A percentile compares a stretch with the other conserved stretches of the same genome.
phyloP scores from a whole-genome alignment of 805 yeast species.

The Yarrowia yakushimensis region DNA sequence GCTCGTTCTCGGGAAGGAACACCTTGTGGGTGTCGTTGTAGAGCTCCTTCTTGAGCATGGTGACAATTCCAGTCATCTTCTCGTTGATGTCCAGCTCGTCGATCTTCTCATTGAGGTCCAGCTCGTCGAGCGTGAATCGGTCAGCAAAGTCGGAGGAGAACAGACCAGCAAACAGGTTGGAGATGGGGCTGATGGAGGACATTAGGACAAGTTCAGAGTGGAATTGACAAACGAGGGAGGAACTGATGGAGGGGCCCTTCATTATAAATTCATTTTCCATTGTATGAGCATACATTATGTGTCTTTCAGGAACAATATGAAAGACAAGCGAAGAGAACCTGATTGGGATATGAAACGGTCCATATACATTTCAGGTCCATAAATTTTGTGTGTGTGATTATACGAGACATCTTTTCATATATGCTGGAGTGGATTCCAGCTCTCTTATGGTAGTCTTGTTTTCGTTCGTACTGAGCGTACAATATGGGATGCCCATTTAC shows the following conservation, averaged over 20 bases:
- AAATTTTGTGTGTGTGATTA: not conserved
- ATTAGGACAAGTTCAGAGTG: not conserved
- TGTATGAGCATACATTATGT: not conserved
- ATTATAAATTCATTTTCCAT: not conserved
- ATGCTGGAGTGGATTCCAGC: too few relatives aligned
- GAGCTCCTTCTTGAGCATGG: not conserved
- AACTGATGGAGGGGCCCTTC: not conserved
- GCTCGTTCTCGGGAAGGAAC: not conserved
- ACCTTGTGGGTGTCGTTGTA: not conserved
- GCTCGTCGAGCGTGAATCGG: not conserved
- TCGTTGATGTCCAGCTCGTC: not conserved
- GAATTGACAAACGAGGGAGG: not conserved
- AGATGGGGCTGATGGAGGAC: constrained; percentile 2
- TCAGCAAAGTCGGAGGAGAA: not conserved
- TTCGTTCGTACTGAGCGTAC: not conserved
- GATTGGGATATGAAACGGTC: not conserved
- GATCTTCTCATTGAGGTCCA: not conserved
- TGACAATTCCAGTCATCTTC: not conserved
- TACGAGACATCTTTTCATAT: not conserved
- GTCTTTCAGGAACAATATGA: not conserved
- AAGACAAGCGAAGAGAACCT: not conserved
- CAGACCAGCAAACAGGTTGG: not conserved
- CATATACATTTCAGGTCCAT: not conserved
- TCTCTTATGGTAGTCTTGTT: not conserved
- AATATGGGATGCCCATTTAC: not conserved